Evolutionary conservation across 73 alveolate species (phyloP).

Genomic region (Paramecium primaurelia): DNA sequence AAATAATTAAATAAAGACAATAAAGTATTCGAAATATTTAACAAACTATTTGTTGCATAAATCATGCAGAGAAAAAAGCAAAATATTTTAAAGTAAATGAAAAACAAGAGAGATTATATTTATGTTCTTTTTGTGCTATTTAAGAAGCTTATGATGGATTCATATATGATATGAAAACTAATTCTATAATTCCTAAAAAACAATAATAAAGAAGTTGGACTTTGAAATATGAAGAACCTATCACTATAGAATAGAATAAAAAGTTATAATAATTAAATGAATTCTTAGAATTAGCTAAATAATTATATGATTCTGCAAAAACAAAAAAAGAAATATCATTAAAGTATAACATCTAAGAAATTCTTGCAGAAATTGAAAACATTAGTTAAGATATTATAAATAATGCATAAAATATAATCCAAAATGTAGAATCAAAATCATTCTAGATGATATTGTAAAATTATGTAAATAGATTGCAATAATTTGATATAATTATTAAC

Average conservation of each 20-base stretch:
- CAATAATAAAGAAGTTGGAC: neutral
- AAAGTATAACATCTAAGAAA: neutral
- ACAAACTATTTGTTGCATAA: neutral
- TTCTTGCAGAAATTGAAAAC: neutral
- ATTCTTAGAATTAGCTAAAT: neutral
- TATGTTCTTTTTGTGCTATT: slow-evolving; percentile 19
- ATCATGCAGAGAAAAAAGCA: slow-evolving; percentile 1
- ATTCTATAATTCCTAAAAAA: neutral
- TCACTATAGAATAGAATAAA: neutral
- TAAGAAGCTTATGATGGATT: slow-evolving; percentile 41
- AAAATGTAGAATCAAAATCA: slow-evolving; percentile 2
- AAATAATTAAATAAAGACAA: slow-evolving; percentile 26
- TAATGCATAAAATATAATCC: neutral
- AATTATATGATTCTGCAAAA: slow-evolving; percentile 16
- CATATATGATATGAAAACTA: neutral
- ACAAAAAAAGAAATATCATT: neutral
- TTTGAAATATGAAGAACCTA: neutral
- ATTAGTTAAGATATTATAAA: neutral
- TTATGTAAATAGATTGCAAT: neutral
- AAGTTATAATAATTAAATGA: neutral
- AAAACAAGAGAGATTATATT: neutral
- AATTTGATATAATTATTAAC: neutral
- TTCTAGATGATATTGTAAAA: neutral
- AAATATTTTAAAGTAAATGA: neutral
- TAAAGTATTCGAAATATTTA: neutral